These are phyloP conservation scores for Phytophthora crassamura DNA, from an alignment of 352 stramenopile species.

Conservation along the genomic window DNA sequence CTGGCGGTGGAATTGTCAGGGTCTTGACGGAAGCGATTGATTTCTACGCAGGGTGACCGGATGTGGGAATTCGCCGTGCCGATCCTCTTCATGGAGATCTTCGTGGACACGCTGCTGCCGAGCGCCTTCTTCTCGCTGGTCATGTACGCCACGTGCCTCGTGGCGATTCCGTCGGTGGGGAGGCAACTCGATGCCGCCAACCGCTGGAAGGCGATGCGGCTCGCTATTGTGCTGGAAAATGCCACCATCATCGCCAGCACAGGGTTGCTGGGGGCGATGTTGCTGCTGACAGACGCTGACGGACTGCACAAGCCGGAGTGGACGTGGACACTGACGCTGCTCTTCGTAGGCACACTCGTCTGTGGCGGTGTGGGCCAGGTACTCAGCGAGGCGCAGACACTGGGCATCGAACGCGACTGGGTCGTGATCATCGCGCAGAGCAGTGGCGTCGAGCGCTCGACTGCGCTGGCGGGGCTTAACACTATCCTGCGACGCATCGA, in stretches of 20 bases:
- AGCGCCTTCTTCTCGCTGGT: constrained; percentile 75
- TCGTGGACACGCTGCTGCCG: constrained; percentile 80
- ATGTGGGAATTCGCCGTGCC: constrained; percentile 88
- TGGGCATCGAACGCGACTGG: constrained; percentile 89
- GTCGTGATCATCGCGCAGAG: constrained; percentile 73
- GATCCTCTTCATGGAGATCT: constrained; percentile 89
- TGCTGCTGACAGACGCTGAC: constrained; percentile 63
- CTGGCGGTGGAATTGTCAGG: no score
- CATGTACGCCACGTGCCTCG: constrained; percentile 78
- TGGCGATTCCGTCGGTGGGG: constrained; percentile 73
- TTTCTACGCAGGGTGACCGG: constrained; percentile 64
- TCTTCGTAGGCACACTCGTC: constrained; percentile 64
- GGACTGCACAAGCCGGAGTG: constrained; percentile 62
- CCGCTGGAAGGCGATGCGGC: constrained; percentile 71
- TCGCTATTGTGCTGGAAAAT: constrained; percentile 81
- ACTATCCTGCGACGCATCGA: constrained; percentile 83
- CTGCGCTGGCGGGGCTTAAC: constrained; percentile 68
- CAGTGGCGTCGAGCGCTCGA: constrained; percentile 41
- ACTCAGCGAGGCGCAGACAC: constrained; percentile 80
- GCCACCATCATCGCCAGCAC: constrained; percentile 72
- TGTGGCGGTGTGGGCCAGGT: constrained; percentile 79
- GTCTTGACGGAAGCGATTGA: constrained; percentile 1
- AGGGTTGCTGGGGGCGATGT: constrained; percentile 57
- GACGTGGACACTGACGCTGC: constrained; percentile 50
- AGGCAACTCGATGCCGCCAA: constrained; percentile 67